Percentiles rank a stretch among this genome's conserved stretches.
Evolutionary conservation across 1,139 yeast genomes (phyloP).

Genomic region (Saccharomyces hybrid): DNA sequence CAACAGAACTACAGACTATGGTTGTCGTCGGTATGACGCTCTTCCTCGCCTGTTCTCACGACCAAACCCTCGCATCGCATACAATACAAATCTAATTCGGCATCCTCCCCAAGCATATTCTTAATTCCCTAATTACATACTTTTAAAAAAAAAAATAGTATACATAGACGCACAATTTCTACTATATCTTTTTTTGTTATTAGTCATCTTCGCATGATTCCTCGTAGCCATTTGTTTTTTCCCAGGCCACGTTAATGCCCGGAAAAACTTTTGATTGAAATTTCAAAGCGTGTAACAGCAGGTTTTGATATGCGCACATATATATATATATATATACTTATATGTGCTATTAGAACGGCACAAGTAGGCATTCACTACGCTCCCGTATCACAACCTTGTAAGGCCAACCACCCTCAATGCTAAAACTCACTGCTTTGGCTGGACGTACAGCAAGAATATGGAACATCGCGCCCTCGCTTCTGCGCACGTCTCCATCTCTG

Average conservation of each 20-base stretch:
- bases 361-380: not conserved
- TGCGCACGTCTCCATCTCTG: not conserved
- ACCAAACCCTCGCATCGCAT: not conserved
- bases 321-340: not conserved
- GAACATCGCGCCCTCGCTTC: not conserved
- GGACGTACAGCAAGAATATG: not conserved
- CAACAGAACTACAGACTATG: conserved; percentile 26
- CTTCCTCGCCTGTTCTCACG: not conserved
- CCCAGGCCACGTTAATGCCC: not conserved
- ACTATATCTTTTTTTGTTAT: not conserved
- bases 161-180: not conserved
- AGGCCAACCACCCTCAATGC: not conserved
- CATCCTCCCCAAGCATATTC: not conserved
- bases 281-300: not conserved
- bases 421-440: not conserved
- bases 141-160: not conserved
- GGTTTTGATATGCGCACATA: not conserved
- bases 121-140: not conserved
- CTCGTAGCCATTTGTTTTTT: not conserved
- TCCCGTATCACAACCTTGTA: not conserved
- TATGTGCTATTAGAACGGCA: no score
- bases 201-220: conserved; percentile 1
- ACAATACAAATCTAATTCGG: not conserved
- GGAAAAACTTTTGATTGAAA: not conserved
- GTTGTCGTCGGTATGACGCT: conserved; percentile 15